Evolutionary conservation across 2,329 filamentous ascomycete species (phyloP).

Genomic region (Colletotrichum cordylinicola): DNA sequence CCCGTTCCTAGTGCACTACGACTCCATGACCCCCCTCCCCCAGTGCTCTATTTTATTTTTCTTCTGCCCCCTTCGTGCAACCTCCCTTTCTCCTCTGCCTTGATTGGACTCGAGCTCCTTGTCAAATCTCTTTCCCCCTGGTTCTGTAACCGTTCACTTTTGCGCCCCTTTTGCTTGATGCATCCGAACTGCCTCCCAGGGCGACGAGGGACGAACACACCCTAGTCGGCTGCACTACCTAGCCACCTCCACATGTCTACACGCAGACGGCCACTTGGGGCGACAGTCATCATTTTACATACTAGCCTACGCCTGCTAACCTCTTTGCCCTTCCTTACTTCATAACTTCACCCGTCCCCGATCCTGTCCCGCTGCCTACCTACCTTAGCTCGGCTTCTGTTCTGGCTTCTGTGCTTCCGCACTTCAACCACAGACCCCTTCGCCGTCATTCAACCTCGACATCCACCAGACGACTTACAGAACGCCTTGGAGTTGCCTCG

Average conservation of each 20-base stretch:
- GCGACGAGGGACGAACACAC: slow-evolving; percentile 14
- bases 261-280: not conserved
- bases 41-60: not conserved
- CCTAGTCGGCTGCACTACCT: slow-evolving; percentile 17
- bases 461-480: not conserved
- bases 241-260: slow-evolving; percentile 23
- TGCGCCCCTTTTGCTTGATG: slow-evolving; percentile 17
- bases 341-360: slow-evolving; percentile 21
- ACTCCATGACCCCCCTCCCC: not conserved
- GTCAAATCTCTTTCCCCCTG: slow-evolving; percentile 16
- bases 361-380: not conserved
- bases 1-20: not conserved
- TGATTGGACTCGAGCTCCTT: slow-evolving; percentile 12
- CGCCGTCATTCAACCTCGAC: not conserved
- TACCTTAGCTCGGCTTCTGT: not conserved
- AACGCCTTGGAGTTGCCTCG: not conserved
- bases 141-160: slow-evolving; percentile 17
- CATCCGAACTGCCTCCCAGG: slow-evolving; percentile 20
- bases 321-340: slow-evolving; percentile 17
- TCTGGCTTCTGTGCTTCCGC: slow-evolving; percentile 14
- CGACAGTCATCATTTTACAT: slow-evolving; percentile 19
- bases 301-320: slow-evolving; percentile 9
- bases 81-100: not conserved
- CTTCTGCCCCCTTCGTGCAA: slow-evolving; percentile 2
- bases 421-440: not conserved